phyloP scores from a whole-genome alignment of 768 basidiomycete species.

The Roridomyces roridus region DNA sequence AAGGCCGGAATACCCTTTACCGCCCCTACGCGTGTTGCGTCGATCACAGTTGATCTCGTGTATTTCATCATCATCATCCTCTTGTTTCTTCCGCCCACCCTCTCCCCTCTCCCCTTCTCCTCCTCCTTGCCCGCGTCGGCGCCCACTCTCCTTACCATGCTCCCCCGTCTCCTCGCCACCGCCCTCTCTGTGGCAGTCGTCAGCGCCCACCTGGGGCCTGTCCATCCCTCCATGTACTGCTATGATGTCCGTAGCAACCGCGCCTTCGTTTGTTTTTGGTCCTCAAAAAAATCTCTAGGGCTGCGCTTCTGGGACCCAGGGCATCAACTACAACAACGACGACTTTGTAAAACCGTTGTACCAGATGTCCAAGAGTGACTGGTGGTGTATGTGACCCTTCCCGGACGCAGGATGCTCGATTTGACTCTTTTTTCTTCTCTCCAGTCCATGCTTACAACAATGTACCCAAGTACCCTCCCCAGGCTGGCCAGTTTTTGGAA shows the following conservation, averaged over 20 bases:
- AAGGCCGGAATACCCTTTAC: too few relatives aligned
- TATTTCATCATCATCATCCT: too few relatives aligned
- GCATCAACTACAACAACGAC: slow-evolving; percentile 43
- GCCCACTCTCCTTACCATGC: slow-evolving; percentile 23
- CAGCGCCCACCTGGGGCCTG: slow-evolving; percentile 50
- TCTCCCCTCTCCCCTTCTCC: slow-evolving; percentile 1
- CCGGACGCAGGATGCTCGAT: not conserved
- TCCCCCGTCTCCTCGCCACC: slow-evolving; percentile 14
- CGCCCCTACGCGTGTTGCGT: too few relatives aligned
- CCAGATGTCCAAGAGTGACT: slow-evolving; percentile 44
- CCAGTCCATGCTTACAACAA: slow-evolving; percentile 44
- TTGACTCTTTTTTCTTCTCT: slow-evolving; percentile 9
- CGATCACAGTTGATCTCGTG: too few relatives aligned
- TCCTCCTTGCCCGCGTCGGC: slow-evolving; percentile 8
- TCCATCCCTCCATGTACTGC: slow-evolving; percentile 52
- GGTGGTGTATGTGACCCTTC: slow-evolving; percentile 49
- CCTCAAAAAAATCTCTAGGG: slow-evolving; percentile 32
- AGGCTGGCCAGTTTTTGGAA: slow-evolving; percentile 46
- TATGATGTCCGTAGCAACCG: slow-evolving; percentile 41
- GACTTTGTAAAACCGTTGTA: slow-evolving; percentile 49
- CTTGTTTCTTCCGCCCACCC: too few relatives aligned
- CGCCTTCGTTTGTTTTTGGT: not conserved
- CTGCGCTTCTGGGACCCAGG: slow-evolving; percentile 14
- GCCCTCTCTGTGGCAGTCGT: slow-evolving; percentile 23
- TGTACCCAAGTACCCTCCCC: slow-evolving; percentile 49